A percentile compares a stretch with the other conserved stretches of the same genome.
phyloP scores from a whole-genome alignment of 495 filamentous ascomycete genomes.

The Penicillium riverlandense region DNA sequence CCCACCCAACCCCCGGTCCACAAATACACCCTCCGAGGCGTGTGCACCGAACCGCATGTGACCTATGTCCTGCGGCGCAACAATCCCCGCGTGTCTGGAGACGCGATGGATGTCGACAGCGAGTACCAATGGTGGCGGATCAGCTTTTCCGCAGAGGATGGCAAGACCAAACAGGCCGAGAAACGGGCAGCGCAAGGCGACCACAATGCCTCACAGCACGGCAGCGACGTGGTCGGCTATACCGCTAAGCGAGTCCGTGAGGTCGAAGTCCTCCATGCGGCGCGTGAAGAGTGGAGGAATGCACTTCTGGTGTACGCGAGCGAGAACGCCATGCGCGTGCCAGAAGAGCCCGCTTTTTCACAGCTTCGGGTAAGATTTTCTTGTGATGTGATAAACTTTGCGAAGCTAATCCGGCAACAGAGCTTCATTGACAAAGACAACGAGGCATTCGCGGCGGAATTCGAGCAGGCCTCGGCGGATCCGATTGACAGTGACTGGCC shows the following conservation, averaged over 20 bases:
- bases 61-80: conserved; percentile 40
- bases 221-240: conserved; percentile 38
- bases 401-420: conserved; percentile 16
- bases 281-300: conserved; percentile 39
- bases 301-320: conserved; percentile 48
- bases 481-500: neutral
- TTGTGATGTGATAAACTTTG: too few species aligned
- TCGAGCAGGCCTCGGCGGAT: conserved; percentile 14
- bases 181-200: conserved; percentile 16
- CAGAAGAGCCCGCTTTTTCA: conserved; percentile 22
- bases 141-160: conserved; percentile 43
- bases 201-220: conserved; percentile 12
- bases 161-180: conserved; percentile 29
- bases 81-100: neutral
- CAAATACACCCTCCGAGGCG: conserved; percentile 45
- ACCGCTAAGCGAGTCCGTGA: conserved; percentile 41
- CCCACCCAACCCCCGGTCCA: conserved; percentile 34
- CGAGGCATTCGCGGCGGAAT: conserved; percentile 36
- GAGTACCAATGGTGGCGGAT: conserved; percentile 51
- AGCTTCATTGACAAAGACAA: conserved; percentile 44
- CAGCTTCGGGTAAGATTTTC: conserved; percentile 32
- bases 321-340: conserved; percentile 30
- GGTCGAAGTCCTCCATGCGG: conserved; percentile 44
- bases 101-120: conserved; percentile 20
- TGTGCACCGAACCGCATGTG: conserved; percentile 44